phyloP scores from a whole-genome alignment of 2,329 filamentous ascomycete species.

The Aspergillus tubingensis region DNA sequence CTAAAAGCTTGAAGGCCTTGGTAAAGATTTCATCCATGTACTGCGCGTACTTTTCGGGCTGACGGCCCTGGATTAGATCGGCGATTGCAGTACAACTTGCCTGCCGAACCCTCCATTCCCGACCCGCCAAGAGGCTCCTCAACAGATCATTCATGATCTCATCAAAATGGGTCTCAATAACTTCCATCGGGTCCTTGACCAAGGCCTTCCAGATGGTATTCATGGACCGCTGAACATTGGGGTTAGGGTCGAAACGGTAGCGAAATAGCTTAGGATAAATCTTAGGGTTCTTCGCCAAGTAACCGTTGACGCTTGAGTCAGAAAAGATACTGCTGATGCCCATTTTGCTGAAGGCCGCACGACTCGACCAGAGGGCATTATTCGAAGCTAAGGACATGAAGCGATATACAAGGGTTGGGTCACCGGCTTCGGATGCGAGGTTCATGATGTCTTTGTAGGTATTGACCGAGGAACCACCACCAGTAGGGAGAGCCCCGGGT shows the following conservation, averaged over 20 bases:
- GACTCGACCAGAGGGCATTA: constrained; percentile 95
- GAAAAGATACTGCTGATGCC: constrained; percentile 90
- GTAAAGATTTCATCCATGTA: constrained; percentile 86
- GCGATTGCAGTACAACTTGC: constrained; percentile 88
- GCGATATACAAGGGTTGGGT: constrained; percentile 93
- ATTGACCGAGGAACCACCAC: constrained; percentile 83
- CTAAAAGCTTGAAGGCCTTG: constrained; percentile 83
- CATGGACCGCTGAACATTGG: constrained; percentile 92
- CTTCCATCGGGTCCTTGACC: constrained; percentile 80
- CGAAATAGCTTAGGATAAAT: constrained; percentile 93
- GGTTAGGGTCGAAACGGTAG: constrained; percentile 92
- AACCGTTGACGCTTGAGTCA: constrained; percentile 70
- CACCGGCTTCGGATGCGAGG: constrained; percentile 92
- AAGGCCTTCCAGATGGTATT: constrained; percentile 95
- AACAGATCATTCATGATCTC: constrained; percentile 86
- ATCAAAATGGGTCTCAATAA: constrained; percentile 80
- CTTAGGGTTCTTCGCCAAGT: constrained; percentile 80
- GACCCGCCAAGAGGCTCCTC: constrained; percentile 74
- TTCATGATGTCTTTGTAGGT: constrained; percentile 98
- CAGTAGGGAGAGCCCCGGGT: constrained; percentile 82
- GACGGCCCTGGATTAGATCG: constrained; percentile 80
- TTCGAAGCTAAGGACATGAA: constrained; percentile 98
- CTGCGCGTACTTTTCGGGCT: constrained; percentile 74
- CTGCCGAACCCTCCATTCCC: constrained; percentile 90
- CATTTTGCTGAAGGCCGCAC: constrained; percentile 92